Conservation (phyloP, 176 grass and related monocot genomes). For the Carex parvula region DNA sequence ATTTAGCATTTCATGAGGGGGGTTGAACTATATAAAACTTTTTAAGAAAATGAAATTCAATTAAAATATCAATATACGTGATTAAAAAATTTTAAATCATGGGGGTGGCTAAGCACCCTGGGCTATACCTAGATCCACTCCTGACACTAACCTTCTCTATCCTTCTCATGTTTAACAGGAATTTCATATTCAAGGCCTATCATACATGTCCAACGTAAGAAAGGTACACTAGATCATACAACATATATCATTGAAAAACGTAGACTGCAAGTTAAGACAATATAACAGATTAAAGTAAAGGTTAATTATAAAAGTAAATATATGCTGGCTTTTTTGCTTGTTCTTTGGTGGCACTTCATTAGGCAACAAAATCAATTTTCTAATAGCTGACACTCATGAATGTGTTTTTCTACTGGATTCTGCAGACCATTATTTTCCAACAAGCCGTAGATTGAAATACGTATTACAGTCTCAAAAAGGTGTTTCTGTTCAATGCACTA, state of each 20-base stretch:
- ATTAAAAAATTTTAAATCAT: no score
- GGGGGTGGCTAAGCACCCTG: no score
- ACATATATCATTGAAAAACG: background rate
- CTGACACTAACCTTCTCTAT: conserved; percentile 12
- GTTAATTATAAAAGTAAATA: background rate
- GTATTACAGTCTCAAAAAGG: conserved; percentile 41
- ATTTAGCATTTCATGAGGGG: no score
- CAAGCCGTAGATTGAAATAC: conserved; percentile 36
- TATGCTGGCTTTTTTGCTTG: background rate
- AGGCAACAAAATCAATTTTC: background rate
- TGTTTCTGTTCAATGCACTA: conserved; percentile 40
- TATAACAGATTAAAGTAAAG: background rate
- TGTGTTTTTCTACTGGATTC: conserved; percentile 9
- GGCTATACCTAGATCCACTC: no score
- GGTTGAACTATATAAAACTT: no score
- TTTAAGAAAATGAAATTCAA: no score
- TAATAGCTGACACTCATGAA: conserved; percentile 8
- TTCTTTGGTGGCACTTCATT: background rate
- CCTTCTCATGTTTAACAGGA: conserved; percentile 26
- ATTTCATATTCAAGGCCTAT: background rate
- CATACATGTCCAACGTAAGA: conserved; percentile 10
- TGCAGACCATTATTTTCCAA: conserved; percentile 17
- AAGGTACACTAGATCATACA: conserved; percentile 8
- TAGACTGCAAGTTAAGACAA: background rate
- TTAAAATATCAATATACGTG: no score